Evolutionary conservation across 352 stramenopile species (phyloP).

Genomic region (Phytophthora sp.): DNA sequence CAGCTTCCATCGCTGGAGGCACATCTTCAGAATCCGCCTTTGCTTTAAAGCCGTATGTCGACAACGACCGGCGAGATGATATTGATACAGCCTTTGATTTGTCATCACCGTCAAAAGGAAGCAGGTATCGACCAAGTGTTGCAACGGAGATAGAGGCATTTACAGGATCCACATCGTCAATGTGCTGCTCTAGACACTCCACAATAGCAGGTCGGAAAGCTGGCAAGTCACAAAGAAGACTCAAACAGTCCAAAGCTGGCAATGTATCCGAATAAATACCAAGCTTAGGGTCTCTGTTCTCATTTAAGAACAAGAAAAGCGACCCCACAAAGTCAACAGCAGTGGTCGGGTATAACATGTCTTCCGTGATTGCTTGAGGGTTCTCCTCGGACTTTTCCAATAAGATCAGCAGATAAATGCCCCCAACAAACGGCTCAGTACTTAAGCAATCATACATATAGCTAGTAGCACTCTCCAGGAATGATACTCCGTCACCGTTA

Average conservation of each 20-base stretch:
- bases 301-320: slow-evolving; percentile 80
- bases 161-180: slow-evolving; percentile 64
- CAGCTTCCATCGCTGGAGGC: slow-evolving; percentile 50
- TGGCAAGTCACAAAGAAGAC: slow-evolving; percentile 66
- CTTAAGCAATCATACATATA: slow-evolving; percentile 88
- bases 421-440: slow-evolving; percentile 66
- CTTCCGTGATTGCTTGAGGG: slow-evolving; percentile 47
- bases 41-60: slow-evolving; percentile 73
- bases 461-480: slow-evolving; percentile 70
- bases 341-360: slow-evolving; percentile 60
- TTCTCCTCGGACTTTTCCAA: slow-evolving; percentile 69
- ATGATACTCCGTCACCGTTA: slow-evolving; percentile 58
- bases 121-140: slow-evolving; percentile 74
- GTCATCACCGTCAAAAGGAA: slow-evolving; percentile 70
- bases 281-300: slow-evolving; percentile 74
- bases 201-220: slow-evolving; percentile 61
- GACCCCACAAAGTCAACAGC: slow-evolving; percentile 64
- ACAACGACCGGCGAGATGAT: slow-evolving; percentile 76
- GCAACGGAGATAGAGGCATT: slow-evolving; percentile 77
- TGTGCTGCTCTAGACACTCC: slow-evolving; percentile 69
- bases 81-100: slow-evolving; percentile 69
- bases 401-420: slow-evolving; percentile 74
- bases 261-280: slow-evolving; percentile 83
- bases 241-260: slow-evolving; percentile 74
- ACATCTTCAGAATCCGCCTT: slow-evolving; percentile 41